Evolutionary conservation across 2,329 filamentous ascomycete species (phyloP), one percentile per base, ranked within the genome.

Genomic region (Sodiomyces alkalinus): DNA sequence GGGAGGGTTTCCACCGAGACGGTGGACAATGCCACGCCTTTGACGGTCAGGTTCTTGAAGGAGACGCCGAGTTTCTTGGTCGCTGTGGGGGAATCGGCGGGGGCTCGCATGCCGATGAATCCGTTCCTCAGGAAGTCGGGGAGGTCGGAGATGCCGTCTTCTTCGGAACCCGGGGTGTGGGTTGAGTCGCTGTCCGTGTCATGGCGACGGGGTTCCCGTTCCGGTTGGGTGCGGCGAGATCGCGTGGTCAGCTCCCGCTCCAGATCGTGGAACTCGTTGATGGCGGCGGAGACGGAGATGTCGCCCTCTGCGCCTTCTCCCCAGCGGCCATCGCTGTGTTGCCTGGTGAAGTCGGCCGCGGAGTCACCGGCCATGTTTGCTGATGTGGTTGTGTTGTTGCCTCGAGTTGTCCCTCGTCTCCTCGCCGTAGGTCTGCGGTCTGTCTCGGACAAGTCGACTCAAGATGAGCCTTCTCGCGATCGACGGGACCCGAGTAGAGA

Each of bases 31-130:
- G 73, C 72, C 6, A 74, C 55, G 12, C 80, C 80, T 47, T 78
- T 74, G 17, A 87, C 80, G 0, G 72, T 82, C 27, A 87, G 58
- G 40, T 80, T 64, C 50, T 77, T 80, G 59, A 76, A 87, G 2
- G 83, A 56, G 1, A 87, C 76, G 3, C 81, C 80, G 8, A 87
- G 69, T 41, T 75, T 80, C 55, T 87, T 90, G 8, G 74, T 66
- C n/a, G n/a, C n/a, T n/a, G n/a, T n/a, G 0, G 80, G 77, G 19
- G 62, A 59, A 5, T 72, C 75, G 4, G 52, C 45, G 17, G 73
- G 65, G 3, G 68, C 69, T 9, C 77, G 65, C 46, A 78, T 81
- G 51, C 85, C 80, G 33, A 85, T 74, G 41, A 80, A 75, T 1
- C 80, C 80, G 34, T 80, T 71, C 26, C 70, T 66, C 52, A 86